These are phyloP conservation scores for Ophiobolus disseminans DNA, from an alignment of 2,329 filamentous ascomycete species.

Conservation along the genomic window DNA sequence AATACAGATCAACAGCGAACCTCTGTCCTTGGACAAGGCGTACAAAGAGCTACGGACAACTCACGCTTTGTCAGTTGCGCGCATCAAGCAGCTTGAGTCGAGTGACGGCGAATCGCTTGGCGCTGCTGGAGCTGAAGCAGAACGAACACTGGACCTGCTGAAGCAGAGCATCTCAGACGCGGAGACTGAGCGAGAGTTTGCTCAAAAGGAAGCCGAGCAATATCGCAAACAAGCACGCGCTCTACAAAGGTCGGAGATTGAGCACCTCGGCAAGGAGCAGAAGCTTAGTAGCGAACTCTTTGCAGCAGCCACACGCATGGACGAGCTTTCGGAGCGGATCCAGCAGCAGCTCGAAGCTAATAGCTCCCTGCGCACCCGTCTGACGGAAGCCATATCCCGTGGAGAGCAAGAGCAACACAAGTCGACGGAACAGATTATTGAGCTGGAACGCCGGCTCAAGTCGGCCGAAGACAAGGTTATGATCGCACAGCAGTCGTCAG, in stretches of 20 bases:
- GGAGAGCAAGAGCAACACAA: constrained; percentile 83
- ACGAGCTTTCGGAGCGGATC: constrained; percentile 80
- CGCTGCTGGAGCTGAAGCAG: constrained; percentile 58
- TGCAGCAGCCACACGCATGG: constrained; percentile 77
- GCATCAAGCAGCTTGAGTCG: constrained; percentile 69
- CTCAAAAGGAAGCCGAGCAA: constrained; percentile 67
- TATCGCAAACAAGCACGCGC: constrained; percentile 68
- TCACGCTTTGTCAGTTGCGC: constrained; percentile 70
- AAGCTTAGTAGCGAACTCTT: constrained; percentile 73
- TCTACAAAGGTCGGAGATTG: constrained; percentile 64
- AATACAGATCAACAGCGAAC: constrained; percentile 60
- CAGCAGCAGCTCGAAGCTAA: constrained; percentile 82
- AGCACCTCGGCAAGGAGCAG: constrained; percentile 65
- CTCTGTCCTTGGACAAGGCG: constrained; percentile 74
- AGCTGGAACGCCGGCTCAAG: constrained; percentile 81
- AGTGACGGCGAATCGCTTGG: constrained; percentile 53
- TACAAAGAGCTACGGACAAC: constrained; percentile 78
- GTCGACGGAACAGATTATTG: constrained; percentile 81
- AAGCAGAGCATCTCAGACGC: constrained; percentile 73
- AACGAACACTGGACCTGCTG: constrained; percentile 68
- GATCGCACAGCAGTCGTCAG: constrained; percentile 81
- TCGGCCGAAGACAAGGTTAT: constrained; percentile 84
- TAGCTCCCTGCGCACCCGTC: constrained; percentile 73
- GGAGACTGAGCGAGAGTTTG: constrained; percentile 75
- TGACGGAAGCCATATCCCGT: constrained; percentile 79